Conservation (phyloP, 257 asterid genomes). For the Jaltomata sinuosa region DNA sequence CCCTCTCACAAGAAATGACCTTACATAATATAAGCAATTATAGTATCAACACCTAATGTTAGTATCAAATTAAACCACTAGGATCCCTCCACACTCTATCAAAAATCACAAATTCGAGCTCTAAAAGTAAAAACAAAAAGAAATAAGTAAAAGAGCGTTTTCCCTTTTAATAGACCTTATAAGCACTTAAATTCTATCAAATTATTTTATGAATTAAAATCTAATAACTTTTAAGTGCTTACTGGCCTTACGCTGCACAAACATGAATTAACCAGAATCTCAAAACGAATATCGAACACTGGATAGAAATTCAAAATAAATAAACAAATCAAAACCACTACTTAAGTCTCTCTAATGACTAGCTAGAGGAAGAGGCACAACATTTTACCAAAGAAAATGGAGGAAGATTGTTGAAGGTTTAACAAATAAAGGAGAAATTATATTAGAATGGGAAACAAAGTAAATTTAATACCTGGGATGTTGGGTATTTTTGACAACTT, state of each 20-base stretch:
- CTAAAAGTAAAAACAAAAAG: neutral
- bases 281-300: too few species aligned
- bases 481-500: conserved; percentile 91
- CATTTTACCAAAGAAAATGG: neutral
- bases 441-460: neutral
- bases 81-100: neutral
- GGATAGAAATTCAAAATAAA: neutral
- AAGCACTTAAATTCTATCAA: neutral
- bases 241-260: neutral
- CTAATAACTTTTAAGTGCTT: neutral
- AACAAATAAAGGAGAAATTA: neutral
- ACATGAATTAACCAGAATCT: neutral
- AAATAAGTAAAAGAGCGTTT: neutral
- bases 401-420: neutral
- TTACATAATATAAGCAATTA: neutral
- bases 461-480: conserved; percentile 61
- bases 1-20: neutral
- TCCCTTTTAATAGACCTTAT: neutral
- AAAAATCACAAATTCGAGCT: neutral
- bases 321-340: neutral
- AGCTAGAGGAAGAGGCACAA: neutral
- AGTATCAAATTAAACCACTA: neutral
- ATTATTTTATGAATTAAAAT: neutral
- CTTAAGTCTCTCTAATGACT: neutral
- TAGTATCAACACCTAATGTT: neutral